Base-by-base conservation (phyloP, 352 stramenopile genomes). In the Pythium phragmitis region DNA sequence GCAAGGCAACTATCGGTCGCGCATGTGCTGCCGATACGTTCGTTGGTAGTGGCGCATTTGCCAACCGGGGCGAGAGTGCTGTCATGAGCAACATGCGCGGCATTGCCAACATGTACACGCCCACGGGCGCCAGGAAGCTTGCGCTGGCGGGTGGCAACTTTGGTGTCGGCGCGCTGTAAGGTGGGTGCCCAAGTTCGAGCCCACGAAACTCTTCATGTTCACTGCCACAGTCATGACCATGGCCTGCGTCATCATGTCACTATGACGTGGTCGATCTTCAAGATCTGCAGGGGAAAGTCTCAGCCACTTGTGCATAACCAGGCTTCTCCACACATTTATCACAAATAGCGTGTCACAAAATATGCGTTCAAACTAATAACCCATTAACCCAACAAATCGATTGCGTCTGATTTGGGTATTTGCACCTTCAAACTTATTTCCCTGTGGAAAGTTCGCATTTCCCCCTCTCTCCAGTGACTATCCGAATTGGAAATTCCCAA, bases 1-100 rank as follows among this genome's bases (percentile, higher is more conserved):
- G 73, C 60, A 54, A 57, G 33, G 63, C 54, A 9, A 57, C 62
- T 21, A 47, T 80, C 11, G 64, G 69, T 34, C 73, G 73, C 30
- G 57, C 48, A 2, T 80, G 73, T 23, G 60, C 49, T 1, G 43
- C 63, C 6, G 76, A 80, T 51, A 63, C 64, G 14, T 34, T 79
- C n/a, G 62, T 58, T 6, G 69, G 57, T 34, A 74, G 65, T 8
- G 65, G 72, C 7, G 28, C 41, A 12, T 34, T 60, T 12, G 30
- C 28, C 12, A 52, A 28, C 50, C 53, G 30, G 42, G 36, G 36
- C 2, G 41, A 59, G 21, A 46, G 34, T 2, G 36, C 39, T 0
- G 59, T 54, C 2, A 45, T 66, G 28, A 60, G 36, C 28, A 49
- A 39, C 59, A 54, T 66, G 41, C 41, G 37, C 2, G 50, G 43